Percentiles rank a stretch among this genome's conserved stretches.
phyloP scores from a whole-genome alignment of 352 stramenopile species.

The Globisporangium splendens region DNA sequence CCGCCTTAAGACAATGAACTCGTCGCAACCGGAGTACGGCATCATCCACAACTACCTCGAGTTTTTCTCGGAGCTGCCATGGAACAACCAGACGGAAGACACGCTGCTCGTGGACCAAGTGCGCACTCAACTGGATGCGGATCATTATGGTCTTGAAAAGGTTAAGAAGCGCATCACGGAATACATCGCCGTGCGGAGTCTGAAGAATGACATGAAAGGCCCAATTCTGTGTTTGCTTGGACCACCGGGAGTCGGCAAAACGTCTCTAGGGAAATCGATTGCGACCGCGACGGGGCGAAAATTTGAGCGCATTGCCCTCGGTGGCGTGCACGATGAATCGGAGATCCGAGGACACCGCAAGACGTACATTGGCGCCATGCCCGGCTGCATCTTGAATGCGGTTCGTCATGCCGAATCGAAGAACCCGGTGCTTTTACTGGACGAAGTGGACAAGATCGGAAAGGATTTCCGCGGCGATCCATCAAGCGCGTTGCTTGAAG shows the following conservation, averaged over 20 bases:
- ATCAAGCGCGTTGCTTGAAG: slow-evolving; percentile 71
- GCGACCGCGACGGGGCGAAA: slow-evolving; percentile 67
- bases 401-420: slow-evolving; percentile 68
- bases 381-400: slow-evolving; percentile 77
- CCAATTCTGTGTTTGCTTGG: slow-evolving; percentile 88
- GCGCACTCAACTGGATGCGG: slow-evolving; percentile 61
- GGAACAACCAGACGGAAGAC: slow-evolving; percentile 52
- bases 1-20: slow-evolving; percentile 72
- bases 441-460: slow-evolving; percentile 87
- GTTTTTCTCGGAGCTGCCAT: slow-evolving; percentile 76
- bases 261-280: slow-evolving; percentile 78
- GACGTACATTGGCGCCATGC: slow-evolving; percentile 87
- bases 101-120: slow-evolving; percentile 51
- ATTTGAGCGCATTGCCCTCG: slow-evolving; percentile 73
- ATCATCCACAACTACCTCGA: slow-evolving; percentile 83
- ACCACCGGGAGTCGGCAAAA: slow-evolving; percentile 83
- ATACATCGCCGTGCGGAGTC: slow-evolving; percentile 80
- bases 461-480: slow-evolving; percentile 71
- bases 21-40: slow-evolving; percentile 71
- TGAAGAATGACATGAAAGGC: slow-evolving; percentile 81
- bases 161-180: slow-evolving; percentile 86
- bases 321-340: slow-evolving; percentile 78
- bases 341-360: slow-evolving; percentile 85
- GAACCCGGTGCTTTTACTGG: slow-evolving; percentile 78
- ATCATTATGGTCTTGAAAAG: slow-evolving; percentile 82